These are phyloP conservation scores for Glycine tomentella DNA, from an alignment of 306 rosid species.

Conservation along the genomic window DNA sequence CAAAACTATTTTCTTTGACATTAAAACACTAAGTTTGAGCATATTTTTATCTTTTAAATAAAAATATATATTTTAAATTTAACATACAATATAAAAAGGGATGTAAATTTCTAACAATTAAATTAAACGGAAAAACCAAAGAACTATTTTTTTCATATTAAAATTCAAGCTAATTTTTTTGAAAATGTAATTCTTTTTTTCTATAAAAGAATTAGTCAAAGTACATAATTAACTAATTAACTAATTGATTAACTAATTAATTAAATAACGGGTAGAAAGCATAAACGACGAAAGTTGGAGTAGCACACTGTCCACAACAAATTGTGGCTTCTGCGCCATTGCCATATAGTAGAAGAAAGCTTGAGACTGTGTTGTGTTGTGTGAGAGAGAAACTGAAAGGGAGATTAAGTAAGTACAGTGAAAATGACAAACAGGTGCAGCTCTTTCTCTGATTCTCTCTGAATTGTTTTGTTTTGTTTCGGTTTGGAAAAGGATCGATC, in stretches of 20 bases:
- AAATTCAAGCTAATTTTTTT: neutral
- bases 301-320: constrained; percentile 28
- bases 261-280: constrained; percentile 12
- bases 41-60: neutral
- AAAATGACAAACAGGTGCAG: constrained; percentile 46
- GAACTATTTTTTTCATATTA: neutral
- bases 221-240: neutral
- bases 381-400: neutral
- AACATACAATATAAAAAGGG: neutral
- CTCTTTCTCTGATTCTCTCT: neutral
- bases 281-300: constrained; percentile 36
- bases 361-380: neutral
- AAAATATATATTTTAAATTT: neutral
- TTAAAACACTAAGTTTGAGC: neutral
- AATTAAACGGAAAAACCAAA: neutral
- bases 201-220: neutral
- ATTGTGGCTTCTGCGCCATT: constrained; percentile 18
- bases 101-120: neutral
- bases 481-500: neutral
- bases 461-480: neutral
- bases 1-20: neutral
- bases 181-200: neutral
- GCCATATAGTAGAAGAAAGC: constrained; percentile 27
- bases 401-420: neutral
- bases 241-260: too few species aligned